Evolutionary conservation across 768 basidiomycete genomes (phyloP).

Genomic region (Macrolepiota albuminosa): DNA sequence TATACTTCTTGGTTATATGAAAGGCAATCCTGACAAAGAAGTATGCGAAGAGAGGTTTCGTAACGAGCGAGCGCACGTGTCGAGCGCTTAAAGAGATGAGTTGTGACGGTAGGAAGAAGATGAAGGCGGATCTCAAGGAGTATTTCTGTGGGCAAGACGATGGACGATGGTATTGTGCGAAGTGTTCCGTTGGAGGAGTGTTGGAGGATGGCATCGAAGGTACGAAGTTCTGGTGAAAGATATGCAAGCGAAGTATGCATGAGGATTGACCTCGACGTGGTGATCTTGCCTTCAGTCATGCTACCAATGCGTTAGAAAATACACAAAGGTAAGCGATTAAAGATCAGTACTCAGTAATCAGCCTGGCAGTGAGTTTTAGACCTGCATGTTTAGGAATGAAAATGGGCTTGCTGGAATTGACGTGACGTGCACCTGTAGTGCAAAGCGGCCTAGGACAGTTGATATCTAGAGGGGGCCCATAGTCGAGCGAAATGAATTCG

Average conservation of each 20-base stretch:
- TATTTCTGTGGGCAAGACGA: constrained; percentile 44
- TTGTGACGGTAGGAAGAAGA: constrained; percentile 39
- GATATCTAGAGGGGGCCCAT: constrained; percentile 11
- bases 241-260: constrained; percentile 50
- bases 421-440: constrained; percentile 33
- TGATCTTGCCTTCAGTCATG: constrained; percentile 23
- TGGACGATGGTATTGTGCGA: constrained; percentile 12
- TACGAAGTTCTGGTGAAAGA: constrained; percentile 39
- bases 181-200: constrained; percentile 8
- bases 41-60: constrained; percentile 32
- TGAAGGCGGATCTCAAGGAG: constrained; percentile 46
- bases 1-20: constrained; percentile 51
- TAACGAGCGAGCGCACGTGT: constrained; percentile 36
- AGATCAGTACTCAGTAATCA: constrained; percentile 3
- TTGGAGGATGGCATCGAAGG: constrained; percentile 35
- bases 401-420: constrained; percentile 22
- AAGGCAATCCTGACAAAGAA: constrained; percentile 46
- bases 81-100: constrained; percentile 37
- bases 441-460: constrained; percentile 16
- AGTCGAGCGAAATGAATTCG: constrained; percentile 13
- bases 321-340: constrained; percentile 1
- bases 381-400: constrained; percentile 11
- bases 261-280: constrained; percentile 38
- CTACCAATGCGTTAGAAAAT: neutral
- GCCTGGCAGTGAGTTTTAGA: constrained; percentile 5